Evolutionary conservation across 1,139 yeast genomes (phyloP).

Genomic region (Yamadazyma diddensiae): DNA sequence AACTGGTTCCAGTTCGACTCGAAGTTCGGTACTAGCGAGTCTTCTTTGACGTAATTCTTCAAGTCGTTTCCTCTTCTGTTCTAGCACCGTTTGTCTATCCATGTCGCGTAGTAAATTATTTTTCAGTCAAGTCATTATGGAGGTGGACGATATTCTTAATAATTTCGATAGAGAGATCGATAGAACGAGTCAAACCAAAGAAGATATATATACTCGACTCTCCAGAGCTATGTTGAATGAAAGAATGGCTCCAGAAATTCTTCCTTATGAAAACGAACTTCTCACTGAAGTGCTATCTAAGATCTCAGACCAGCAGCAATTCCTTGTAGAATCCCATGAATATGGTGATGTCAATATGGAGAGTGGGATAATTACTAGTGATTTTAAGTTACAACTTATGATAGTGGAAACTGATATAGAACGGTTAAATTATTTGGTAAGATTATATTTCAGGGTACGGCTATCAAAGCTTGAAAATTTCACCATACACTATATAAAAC

Average conservation of each 20-base stretch:
- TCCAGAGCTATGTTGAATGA: conserved; percentile 74
- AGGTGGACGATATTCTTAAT: conserved; percentile 65
- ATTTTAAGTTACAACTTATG: conserved; percentile 75
- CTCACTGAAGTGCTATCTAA: conserved; percentile 56
- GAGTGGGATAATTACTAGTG: conserved; percentile 44
- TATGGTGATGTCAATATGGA: conserved; percentile 43
- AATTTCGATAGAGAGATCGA: conserved; percentile 47
- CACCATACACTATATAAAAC: conserved; percentile 52
- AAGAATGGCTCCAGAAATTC: conserved; percentile 77
- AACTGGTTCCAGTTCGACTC: no score
- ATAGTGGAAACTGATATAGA: conserved; percentile 91
- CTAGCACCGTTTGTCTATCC: conserved; percentile 40
- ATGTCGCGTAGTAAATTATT: conserved; percentile 13
- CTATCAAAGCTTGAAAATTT: conserved; percentile 69
- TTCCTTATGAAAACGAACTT: conserved; percentile 64
- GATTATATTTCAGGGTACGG: conserved; percentile 79
- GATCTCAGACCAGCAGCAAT: conserved; percentile 68
- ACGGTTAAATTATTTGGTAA: conserved; percentile 71
- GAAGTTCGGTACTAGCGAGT: conserved; percentile 11
- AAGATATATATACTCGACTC: conserved; percentile 12
- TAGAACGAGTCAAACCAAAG: conserved; percentile 13
- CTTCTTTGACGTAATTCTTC: conserved; percentile 39
- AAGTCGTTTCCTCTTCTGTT: conserved; percentile 42
- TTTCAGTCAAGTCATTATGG: conserved; percentile 16
- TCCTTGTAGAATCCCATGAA: conserved; percentile 59